phyloP scores from a whole-genome alignment of 140 eudicot genomes.

The Cichorium intybus region DNA sequence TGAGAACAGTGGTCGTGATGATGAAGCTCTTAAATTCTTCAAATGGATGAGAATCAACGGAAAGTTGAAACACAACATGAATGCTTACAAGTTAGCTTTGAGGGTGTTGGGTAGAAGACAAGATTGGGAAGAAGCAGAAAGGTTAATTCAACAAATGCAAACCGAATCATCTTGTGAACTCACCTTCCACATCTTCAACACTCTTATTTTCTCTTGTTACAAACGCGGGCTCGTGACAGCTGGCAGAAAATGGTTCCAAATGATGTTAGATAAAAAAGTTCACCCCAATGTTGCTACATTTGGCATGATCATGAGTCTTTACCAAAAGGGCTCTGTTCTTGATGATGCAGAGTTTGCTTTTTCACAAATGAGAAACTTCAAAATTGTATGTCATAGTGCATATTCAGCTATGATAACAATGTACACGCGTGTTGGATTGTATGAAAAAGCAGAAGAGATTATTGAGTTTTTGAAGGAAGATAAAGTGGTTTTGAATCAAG shows the following conservation, averaged over 20 bases:
- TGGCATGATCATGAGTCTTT: slow-evolving; percentile 91
- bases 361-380: slow-evolving; percentile 57
- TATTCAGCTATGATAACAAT: slow-evolving; percentile 92
- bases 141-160: slow-evolving; percentile 57
- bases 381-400: slow-evolving; percentile 64
- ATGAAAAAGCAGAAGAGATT: slow-evolving; percentile 61
- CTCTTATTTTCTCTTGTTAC: slow-evolving; percentile 74
- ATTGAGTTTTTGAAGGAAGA: slow-evolving; percentile 59
- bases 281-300: slow-evolving; percentile 85
- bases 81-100: slow-evolving; percentile 62
- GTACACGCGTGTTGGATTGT: slow-evolving; percentile 70
- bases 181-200: slow-evolving; percentile 59
- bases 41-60: slow-evolving; percentile 76
- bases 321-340: slow-evolving; percentile 63
- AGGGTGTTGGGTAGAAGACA: slow-evolving; percentile 81
- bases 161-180: slow-evolving; percentile 58
- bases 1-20: slow-evolving; percentile 50
- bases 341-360: slow-evolving; percentile 87
- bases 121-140: slow-evolving; percentile 80
- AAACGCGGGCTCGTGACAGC: slow-evolving; percentile 53
- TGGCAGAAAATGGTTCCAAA: slow-evolving; percentile 68
- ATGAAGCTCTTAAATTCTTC: slow-evolving; percentile 50
- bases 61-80: slow-evolving; percentile 57
- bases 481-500: slow-evolving; percentile 51
- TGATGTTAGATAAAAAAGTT: slow-evolving; percentile 68